A percentile compares a stretch with the other conserved stretches of the same genome.
Conservation (phyloP, 768 basidiomycete species). For the Termitomyces sp. region DNA sequence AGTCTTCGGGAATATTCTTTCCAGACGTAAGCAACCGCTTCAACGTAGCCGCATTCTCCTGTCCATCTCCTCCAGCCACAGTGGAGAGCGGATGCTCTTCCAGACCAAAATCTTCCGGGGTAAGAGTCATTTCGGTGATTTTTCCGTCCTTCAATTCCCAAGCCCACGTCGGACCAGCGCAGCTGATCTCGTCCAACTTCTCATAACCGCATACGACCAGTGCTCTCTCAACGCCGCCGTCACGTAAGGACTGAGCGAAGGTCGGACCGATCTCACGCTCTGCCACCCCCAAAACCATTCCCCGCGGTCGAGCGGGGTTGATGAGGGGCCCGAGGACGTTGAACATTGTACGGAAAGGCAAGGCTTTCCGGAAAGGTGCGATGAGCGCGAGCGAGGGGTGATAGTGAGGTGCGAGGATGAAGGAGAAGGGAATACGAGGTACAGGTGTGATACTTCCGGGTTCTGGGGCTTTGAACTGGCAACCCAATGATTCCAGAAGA, state of each 20-base stretch:
- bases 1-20: slow-evolving; percentile 47
- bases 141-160: slow-evolving; percentile 77
- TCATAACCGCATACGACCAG: slow-evolving; percentile 94
- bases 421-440: slow-evolving; percentile 76
- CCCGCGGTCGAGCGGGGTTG: slow-evolving; percentile 83
- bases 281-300: slow-evolving; percentile 92
- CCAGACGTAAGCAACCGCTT: slow-evolving; percentile 60
- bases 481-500: slow-evolving; percentile 80
- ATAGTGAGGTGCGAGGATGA: slow-evolving; percentile 93
- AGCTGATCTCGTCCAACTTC: slow-evolving; percentile 92
- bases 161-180: slow-evolving; percentile 83
- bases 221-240: slow-evolving; percentile 78
- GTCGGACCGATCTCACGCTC: slow-evolving; percentile 76
- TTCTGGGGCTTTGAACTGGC: slow-evolving; percentile 66
- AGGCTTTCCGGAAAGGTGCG: slow-evolving; percentile 78
- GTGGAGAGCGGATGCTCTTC: slow-evolving; percentile 61
- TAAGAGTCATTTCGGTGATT: slow-evolving; percentile 62
- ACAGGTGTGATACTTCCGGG: slow-evolving; percentile 58
- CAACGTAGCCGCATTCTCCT: slow-evolving; percentile 80
- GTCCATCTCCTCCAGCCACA: slow-evolving; percentile 73
- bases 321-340: slow-evolving; percentile 93
- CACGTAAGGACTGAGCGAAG: slow-evolving; percentile 72
- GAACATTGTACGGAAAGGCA: slow-evolving; percentile 96
- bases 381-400: slow-evolving; percentile 83
- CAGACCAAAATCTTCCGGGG: slow-evolving; percentile 79